Evolutionary conservation across 768 basidiomycete species (phyloP), one percentile per base, ranked within the genome.

Genomic region (Boletus sp.): DNA sequence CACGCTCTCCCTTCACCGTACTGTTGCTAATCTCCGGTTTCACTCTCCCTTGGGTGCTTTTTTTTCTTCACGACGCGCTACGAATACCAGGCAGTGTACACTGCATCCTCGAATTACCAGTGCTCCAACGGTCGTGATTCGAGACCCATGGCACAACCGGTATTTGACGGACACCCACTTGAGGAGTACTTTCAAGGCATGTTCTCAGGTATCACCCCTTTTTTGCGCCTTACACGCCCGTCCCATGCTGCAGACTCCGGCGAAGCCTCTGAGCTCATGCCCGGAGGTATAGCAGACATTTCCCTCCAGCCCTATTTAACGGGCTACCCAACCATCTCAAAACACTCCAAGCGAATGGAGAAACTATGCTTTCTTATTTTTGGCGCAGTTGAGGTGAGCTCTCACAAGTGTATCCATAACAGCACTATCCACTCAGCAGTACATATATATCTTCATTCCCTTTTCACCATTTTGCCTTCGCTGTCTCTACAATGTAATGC

Each of bases 141-240:
- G 39, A 55, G 44, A 40, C 46, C 50, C 56, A 91, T 91, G 89
- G 89, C 89, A 36, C 86, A 90, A 77, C 79, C 89, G 56, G 70
- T 90, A 58, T 89, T 89, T 72, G 85, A 89, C 62, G 83, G 89
- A 59, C 87, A 90, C 64, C 89, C 89, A 42, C 78, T 91, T 42
- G 83, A 86, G 64, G 80, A 83, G 63, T 91, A 91, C 71, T 75
- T 91, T 53, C 76, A 81, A 79, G 83, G 89, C 87, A 41, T 18
- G 51, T 47, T 18, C 58, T 67, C 46, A 6, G 35, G 8, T 39
- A 40, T 20, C 17, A 45, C 15, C 33, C 45, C 20, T 50, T 46
- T 50, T 49, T 30, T 1, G 24, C 46, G 15, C 36, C 61, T 60
- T 56, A 54, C 47, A 69, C 47, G 59, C 61, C 24, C 29, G 14